phyloP scores from a whole-genome alignment of 2,329 filamentous ascomycete species.

The Ophiocordyceps sinensis region DNA sequence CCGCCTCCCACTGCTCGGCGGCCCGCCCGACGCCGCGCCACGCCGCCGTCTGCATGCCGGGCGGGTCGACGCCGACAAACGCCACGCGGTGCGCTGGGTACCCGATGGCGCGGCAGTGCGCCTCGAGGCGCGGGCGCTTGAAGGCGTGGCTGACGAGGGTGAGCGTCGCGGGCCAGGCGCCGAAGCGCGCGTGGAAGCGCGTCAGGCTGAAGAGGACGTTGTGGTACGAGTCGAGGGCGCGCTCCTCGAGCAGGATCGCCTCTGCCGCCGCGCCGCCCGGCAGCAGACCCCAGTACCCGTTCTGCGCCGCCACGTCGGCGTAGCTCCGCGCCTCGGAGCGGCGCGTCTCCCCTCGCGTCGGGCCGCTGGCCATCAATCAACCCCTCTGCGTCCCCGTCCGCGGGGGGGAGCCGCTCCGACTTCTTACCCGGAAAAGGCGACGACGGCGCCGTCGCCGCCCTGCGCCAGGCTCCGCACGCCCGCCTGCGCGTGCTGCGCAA shows the following conservation, averaged over 20 bases:
- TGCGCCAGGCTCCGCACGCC: constrained; percentile 40
- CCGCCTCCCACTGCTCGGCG: constrained; percentile 31
- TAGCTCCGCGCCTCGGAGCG: constrained; percentile 52
- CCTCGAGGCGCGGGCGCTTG: constrained; percentile 46
- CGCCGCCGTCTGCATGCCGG: constrained; percentile 17
- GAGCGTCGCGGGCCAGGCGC: constrained; percentile 39
- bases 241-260: constrained; percentile 45
- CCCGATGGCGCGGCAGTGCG: constrained; percentile 49
- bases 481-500: constrained; percentile 57
- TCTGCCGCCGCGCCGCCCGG: background rate
- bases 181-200: constrained; percentile 25
- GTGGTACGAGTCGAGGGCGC: constrained; percentile 72
- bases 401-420: too few species aligned
- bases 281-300: constrained; percentile 30
- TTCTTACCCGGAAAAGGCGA: constrained; percentile 67
- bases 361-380: too few species aligned
- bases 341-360: constrained; percentile 42
- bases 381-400: too few species aligned
- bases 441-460: constrained; percentile 27
- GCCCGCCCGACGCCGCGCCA: constrained; percentile 27
- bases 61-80: constrained; percentile 53
- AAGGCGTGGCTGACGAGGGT: constrained; percentile 58
- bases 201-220: constrained; percentile 66
- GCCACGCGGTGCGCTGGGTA: constrained; percentile 29
- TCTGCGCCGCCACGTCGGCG: constrained; percentile 32